These are phyloP conservation scores for Vicia sativa DNA, from an alignment of 306 rosid genomes.

Conservation along the genomic window DNA sequence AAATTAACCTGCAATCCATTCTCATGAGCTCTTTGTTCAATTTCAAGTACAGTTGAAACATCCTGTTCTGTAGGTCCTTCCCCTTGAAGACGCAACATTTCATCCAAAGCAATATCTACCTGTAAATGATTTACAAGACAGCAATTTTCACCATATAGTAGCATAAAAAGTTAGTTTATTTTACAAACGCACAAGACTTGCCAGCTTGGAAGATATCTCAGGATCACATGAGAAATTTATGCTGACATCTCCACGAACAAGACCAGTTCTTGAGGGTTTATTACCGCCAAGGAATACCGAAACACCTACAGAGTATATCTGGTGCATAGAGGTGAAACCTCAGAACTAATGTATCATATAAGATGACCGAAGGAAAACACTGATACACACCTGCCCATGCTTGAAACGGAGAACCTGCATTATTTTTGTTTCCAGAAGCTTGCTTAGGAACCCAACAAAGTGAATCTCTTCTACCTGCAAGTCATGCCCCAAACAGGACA, in stretches of 20 bases:
- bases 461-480: conserved; percentile 93
- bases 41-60: conserved; percentile 81
- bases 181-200: conserved; percentile 40
- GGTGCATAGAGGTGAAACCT: conserved; percentile 44
- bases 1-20: conserved; percentile 89
- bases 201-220: conserved; percentile 90
- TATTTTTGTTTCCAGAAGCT: conserved; percentile 90
- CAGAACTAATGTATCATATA: conserved; percentile 34
- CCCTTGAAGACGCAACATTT: conserved; percentile 86
- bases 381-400: conserved; percentile 79
- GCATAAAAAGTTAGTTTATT: conserved; percentile 27
- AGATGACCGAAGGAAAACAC: conserved; percentile 28
- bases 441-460: conserved; percentile 84
- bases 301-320: conserved; percentile 90
- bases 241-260: conserved; percentile 89
- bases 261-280: conserved; percentile 84
- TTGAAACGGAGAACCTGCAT: conserved; percentile 94
- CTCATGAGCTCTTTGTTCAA: conserved; percentile 95
- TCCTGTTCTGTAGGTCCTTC: conserved; percentile 91
- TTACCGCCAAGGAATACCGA: conserved; percentile 94
- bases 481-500: conserved; percentile 36
- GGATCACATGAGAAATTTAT: conserved; percentile 95
- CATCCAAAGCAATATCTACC: conserved; percentile 93
- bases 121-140: conserved; percentile 45
- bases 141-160: conserved; percentile 22